Evolutionary conservation across 202 grass and related monocot species (phyloP), one percentile per base, ranked within the genome.

Genomic region (Brachypodium distachyon): DNA sequence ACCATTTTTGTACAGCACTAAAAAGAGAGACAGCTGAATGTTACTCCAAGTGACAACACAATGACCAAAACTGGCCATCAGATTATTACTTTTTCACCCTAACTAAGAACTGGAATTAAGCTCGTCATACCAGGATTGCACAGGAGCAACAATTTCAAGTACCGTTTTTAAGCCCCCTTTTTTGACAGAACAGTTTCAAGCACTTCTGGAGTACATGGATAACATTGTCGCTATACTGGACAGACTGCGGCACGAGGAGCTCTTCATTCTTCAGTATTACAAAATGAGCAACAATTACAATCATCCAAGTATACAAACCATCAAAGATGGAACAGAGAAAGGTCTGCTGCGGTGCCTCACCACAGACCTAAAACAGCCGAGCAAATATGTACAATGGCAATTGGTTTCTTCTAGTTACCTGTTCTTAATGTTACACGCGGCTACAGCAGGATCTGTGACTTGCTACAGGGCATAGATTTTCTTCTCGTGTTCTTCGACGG

Each of bases 381-480:
- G 21, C 51, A 66, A 41, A 70, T 81, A 88, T 81, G 66, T 84
- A 88, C 81, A 88, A 37, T 29, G 77, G 61, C 29, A 18, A 56
- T 26, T 34, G 44, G 64, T 64, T 48, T 38, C 76, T 71, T 41
- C 37, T 25, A 79, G 5, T 29, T 48, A 73, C 17, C 23, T 31
- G 68, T 61, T 47, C 32, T 70, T 53, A 54, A 37, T 79, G 80
- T 81, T 82, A 72, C 63, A 77, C 27, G 52, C 60, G 66, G 70
- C 18, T 33, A 74, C 38, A 77, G 9, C 23, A 42, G 32, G 47
- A 63, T 51, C 12, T 28, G 11, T 17, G 40, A 58, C 58, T 74
- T 38, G 25, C 81, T 93, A 99, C 57, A 99, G 86, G 11, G 96
- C 96, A 85, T 96, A 96, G 11, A 99, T 99, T 65, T 54, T 99